phyloP scores from a whole-genome alignment of 345 rosid species.

The Abelmoschus esculentus region DNA sequence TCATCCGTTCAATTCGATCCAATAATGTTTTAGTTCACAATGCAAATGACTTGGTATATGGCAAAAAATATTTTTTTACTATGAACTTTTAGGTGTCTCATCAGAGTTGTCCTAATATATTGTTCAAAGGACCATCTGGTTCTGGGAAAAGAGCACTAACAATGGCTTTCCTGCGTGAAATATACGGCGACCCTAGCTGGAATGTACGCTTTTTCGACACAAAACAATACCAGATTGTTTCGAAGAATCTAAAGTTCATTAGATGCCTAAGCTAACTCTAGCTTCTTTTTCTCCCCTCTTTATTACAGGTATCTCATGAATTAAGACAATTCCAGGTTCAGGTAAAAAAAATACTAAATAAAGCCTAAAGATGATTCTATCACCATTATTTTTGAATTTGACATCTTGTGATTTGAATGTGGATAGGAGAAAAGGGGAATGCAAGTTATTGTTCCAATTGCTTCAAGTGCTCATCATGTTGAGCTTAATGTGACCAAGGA shows the following conservation, averaged over 20 bases:
- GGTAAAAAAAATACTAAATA: slow-evolving; percentile 20
- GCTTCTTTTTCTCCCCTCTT: not conserved
- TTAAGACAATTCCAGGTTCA: slow-evolving; percentile 43
- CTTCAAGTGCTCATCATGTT: slow-evolving; percentile 51
- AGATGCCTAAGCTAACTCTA: slow-evolving; percentile 5
- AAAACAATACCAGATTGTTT: not conserved
- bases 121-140: slow-evolving; percentile 60
- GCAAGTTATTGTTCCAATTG: slow-evolving; percentile 35
- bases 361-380: not conserved
- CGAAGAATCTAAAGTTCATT: not conserved
- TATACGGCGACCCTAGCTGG: slow-evolving; percentile 43
- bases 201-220: slow-evolving; percentile 28
- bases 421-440: slow-evolving; percentile 36
- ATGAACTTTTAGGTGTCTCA: slow-evolving; percentile 27
- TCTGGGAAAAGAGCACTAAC: slow-evolving; percentile 57
- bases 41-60: no score
- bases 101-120: slow-evolving; percentile 39
- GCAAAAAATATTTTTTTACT: slow-evolving; percentile 13
- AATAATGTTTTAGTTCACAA: no score
- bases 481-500: slow-evolving; percentile 49
- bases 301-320: slow-evolving; percentile 44
- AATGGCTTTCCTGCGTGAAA: slow-evolving; percentile 45
- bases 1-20: not conserved
- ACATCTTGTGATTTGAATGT: not conserved
- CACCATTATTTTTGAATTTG: not conserved